Evolutionary conservation across 768 basidiomycete species (phyloP).

Genomic region (Sporobolomyces roseus): DNA sequence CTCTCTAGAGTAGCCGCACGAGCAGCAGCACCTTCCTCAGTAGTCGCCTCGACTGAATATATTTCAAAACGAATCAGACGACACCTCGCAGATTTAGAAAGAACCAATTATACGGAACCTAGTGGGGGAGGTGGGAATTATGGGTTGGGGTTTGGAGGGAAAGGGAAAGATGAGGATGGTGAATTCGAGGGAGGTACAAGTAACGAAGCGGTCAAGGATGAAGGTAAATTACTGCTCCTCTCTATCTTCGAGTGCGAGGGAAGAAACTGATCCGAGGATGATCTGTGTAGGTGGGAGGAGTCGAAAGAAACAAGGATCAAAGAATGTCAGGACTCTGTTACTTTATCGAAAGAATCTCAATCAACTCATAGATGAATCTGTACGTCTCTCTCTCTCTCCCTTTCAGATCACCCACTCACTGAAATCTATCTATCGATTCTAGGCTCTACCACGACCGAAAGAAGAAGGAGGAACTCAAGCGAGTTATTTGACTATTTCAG

Average conservation of each 20-base stretch:
- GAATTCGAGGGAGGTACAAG: slow-evolving; percentile 33
- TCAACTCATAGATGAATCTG: slow-evolving; percentile 72
- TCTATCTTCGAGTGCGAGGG: slow-evolving; percentile 45
- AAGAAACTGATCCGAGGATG: no score
- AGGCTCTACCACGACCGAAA: neutral
- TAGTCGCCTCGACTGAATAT: slow-evolving; percentile 59
- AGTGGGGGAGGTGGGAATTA: slow-evolving; percentile 9
- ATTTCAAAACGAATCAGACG: slow-evolving; percentile 70
- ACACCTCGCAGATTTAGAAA: slow-evolving; percentile 77
- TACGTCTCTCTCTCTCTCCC: slow-evolving; percentile 49
- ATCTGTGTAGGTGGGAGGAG: neutral
- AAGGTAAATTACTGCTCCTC: no score
- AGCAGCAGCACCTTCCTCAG: slow-evolving; percentile 11
- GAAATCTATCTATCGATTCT: neutral
- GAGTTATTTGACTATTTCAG: slow-evolving; percentile 68
- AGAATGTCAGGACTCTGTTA: slow-evolving; percentile 72
- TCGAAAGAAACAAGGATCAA: slow-evolving; percentile 61
- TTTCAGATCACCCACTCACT: neutral
- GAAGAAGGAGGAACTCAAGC: slow-evolving; percentile 50
- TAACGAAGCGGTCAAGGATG: no score
- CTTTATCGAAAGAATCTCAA: slow-evolving; percentile 76
- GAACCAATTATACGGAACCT: slow-evolving; percentile 40
- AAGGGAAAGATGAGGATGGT: slow-evolving; percentile 31
- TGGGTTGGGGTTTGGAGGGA: slow-evolving; percentile 55
- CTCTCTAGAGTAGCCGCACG: slow-evolving; percentile 12